These are phyloP conservation scores for Eimeria maxima DNA, from an alignment of 169 alveolate species.

Conservation along the genomic window DNA sequence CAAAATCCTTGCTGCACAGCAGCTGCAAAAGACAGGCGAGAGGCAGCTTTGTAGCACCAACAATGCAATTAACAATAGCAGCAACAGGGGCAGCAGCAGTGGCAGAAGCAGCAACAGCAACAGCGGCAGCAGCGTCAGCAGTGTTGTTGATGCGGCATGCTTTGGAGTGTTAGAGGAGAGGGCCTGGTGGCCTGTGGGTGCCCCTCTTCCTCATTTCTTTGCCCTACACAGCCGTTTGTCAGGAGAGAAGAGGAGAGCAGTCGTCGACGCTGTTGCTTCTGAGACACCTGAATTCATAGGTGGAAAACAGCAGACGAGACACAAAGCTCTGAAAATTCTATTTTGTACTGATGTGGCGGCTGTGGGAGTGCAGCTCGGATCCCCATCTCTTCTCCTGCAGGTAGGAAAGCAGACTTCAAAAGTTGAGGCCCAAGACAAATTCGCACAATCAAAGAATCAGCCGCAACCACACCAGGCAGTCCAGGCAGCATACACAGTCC, in stretches of 20 bases:
- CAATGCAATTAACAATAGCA: not conserved
- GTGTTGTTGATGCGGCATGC: not conserved
- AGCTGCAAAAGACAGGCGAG: not conserved
- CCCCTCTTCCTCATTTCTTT: not conserved
- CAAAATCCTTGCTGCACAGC: not conserved
- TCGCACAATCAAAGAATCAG: not conserved
- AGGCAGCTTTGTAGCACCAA: not conserved
- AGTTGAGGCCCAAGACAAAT: not conserved
- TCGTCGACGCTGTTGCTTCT: conserved; percentile 31
- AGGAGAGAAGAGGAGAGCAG: conserved; percentile 56
- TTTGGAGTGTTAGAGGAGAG: not conserved
- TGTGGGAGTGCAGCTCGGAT: conserved; percentile 61
- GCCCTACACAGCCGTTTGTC: conserved; percentile 75
- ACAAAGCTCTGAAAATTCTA: not conserved
- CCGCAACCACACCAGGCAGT: not conserved
- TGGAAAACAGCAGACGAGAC: not conserved
- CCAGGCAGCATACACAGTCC: not conserved
- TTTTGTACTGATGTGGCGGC: conserved; percentile 77
- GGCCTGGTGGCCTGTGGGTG: not conserved
- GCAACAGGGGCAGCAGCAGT: not conserved
- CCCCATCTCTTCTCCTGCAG: conserved; percentile 42
- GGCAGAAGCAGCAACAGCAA: not conserved
- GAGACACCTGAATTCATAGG: not conserved
- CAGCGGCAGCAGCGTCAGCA: not conserved
- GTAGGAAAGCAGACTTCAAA: not conserved